Evolutionary conservation across 192 early-diverging fungal species (phyloP), one percentile per base, ranked within the genome.

Genomic region (Lunasporangiospora selenospora): DNA sequence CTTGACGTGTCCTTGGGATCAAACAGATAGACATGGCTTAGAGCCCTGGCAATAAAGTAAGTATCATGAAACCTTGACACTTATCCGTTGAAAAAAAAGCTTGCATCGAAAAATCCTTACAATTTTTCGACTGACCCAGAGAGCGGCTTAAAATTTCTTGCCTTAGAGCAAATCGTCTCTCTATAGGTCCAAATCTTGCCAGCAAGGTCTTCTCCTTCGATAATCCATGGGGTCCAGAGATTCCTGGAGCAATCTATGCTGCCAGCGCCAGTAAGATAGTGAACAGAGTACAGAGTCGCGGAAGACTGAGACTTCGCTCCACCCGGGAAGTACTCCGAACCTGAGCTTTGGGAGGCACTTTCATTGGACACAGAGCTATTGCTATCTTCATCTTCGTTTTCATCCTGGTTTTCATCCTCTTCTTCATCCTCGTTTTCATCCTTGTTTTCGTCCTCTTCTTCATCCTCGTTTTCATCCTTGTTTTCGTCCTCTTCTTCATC

Each of bases 1-100:
- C 34, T 48, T 60, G 58, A 30, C 58, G 24, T 48, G 47, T 60
- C 58, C 21, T 50, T 50, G 37, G n/a, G 27, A 16, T 50, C 47
- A 26, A 38, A 40, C 33, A 60, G 47, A 41, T 50, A 50, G 42
- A 60, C 29, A 31, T 60, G 58, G 58, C 50, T 60, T 39, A 60
- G 38, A 31, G 56, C 56, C 30, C 44, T 47, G 24, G 15, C 39
- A 26, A 58, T 46, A 58, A 58, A 47, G 23, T 44, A 58, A 47
- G n/a, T n/a, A n/a, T n/a, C n/a, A n/a, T n/a, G n/a, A n/a, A n/a
- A n/a, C n/a, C n/a, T n/a, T n/a, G n/a, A n/a, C n/a, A n/a, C n/a
- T n/a, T n/a, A n/a, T n/a, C n/a, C n/a, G n/a, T n/a, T 7, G 47
- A 45, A 36, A 18, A 44, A 13, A 43, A 58, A n/a, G 43, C n/a